Evolutionary conservation across 148 eudicot genomes (phyloP), one percentile per base, ranked within the genome.

Genomic region (Pharnaceum exiguum): DNA sequence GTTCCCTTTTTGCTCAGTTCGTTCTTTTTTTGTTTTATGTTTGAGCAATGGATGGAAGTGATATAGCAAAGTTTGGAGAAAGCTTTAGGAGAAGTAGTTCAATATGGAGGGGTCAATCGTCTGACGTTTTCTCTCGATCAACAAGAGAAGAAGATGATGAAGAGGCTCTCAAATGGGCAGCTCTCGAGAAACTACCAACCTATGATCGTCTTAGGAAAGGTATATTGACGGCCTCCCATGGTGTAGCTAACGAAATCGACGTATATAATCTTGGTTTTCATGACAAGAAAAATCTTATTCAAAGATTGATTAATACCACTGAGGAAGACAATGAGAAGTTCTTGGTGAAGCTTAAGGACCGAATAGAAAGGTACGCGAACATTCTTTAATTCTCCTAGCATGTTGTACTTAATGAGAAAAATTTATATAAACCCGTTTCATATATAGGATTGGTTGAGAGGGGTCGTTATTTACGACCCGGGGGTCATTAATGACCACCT

Each of bases 121-220:
- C 47, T 17, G 79, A 72, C 0, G 67, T 65, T 1, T 83, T 83
- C 28, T 77, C 89, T 0, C 40, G 61, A 47, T 77, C 84, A 1
- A 26, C 70, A 0, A 54, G 67, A 11, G 75, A 69, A 2, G 89
- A 80, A 42, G 75, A 80, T 26, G 89, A 83, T 45, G 89, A 83
- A 49, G 89, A 80, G 29, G 83, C 85, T 26, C 65, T 83, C 0
- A 80, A 62, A 62, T 83, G 89, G 86, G 90, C 86, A n/a, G 70
- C 83, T 1, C 76, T 83, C 10, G 89, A 83, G 69, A 75, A 65
- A 32, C 73, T 83, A 2, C 85, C 89, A 0, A 83, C 85, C 1
- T 83, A 71, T 37, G 65, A 80, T 70, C 72, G 89, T 7, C 44
- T 83, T 7, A 70, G 68, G 35, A 83, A 73, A 63, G 89, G 85